Percentiles rank a stretch among this genome's conserved stretches.
Conservation (phyloP, 345 rosid species). For the Brassica cretica region DNA sequence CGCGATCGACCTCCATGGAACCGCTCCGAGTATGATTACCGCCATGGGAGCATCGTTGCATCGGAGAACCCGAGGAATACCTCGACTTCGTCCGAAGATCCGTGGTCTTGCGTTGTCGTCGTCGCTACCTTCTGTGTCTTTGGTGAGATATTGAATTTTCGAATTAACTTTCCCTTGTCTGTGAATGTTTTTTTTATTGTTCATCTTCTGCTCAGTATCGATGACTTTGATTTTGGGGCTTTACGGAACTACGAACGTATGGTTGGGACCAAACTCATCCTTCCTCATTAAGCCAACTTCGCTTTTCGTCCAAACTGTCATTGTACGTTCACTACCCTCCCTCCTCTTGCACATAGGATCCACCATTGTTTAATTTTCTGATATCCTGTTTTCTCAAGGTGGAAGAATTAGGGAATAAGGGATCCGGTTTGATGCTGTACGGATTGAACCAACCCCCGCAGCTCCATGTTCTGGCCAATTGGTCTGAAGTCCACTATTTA, state of each 20-base stretch:
- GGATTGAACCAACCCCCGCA: slow-evolving; percentile 69
- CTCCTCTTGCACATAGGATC: neutral
- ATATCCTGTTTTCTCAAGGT: slow-evolving; percentile 50
- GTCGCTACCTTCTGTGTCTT: slow-evolving; percentile 88
- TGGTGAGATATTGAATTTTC: slow-evolving; percentile 46
- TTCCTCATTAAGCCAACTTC: slow-evolving; percentile 70
- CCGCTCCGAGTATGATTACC: slow-evolving; percentile 55
- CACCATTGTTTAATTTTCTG: neutral
- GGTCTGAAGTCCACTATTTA: slow-evolving; percentile 53
- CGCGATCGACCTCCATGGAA: slow-evolving; percentile 40
- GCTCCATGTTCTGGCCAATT: slow-evolving; percentile 59
- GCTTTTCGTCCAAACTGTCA: slow-evolving; percentile 70
- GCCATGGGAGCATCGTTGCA: slow-evolving; percentile 44
- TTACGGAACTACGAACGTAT: slow-evolving; percentile 63
- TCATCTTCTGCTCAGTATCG: slow-evolving; percentile 52
- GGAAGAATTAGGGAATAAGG: slow-evolving; percentile 55
- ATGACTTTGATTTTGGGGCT: slow-evolving; percentile 88
- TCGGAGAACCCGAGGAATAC: slow-evolving; percentile 32
- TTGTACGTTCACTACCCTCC: slow-evolving; percentile 50
- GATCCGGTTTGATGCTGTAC: slow-evolving; percentile 53
- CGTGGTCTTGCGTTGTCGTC: slow-evolving; percentile 87
- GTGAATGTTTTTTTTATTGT: neutral
- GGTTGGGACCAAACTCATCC: slow-evolving; percentile 73
- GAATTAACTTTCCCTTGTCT: neutral
- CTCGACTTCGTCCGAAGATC: slow-evolving; percentile 54